Percentiles rank a stretch among this genome's conserved stretches.
These are phyloP conservation scores for Penicillium odoratum DNA, from an alignment of 495 filamentous ascomycete genomes.

Conservation along the genomic window DNA sequence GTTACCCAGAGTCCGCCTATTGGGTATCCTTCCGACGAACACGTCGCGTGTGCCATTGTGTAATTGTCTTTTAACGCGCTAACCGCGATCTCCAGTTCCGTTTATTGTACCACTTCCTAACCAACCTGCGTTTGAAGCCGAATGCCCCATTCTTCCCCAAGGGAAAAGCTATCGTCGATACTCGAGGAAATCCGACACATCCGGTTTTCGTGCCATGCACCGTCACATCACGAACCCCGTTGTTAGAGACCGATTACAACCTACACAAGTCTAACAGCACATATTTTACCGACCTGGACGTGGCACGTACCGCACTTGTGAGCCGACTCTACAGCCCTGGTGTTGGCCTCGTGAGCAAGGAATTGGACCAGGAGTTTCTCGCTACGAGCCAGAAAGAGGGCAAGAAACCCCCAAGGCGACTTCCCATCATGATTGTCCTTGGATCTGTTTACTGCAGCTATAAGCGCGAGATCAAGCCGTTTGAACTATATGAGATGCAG, in stretches of 20 bases:
- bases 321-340: slow-evolving; percentile 60
- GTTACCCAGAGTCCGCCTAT: background rate
- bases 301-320: slow-evolving; percentile 63
- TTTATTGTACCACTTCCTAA: slow-evolving; percentile 48
- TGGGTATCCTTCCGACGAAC: background rate
- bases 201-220: slow-evolving; percentile 57
- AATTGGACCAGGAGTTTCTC: slow-evolving; percentile 43
- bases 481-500: slow-evolving; percentile 66
- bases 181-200: slow-evolving; percentile 39
- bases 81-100: slow-evolving; percentile 40
- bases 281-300: slow-evolving; percentile 73
- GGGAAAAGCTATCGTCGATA: slow-evolving; percentile 29
- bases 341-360: slow-evolving; percentile 48
- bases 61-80: slow-evolving; percentile 11
- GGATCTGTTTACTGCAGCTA: slow-evolving; percentile 67
- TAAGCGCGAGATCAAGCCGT: slow-evolving; percentile 66
- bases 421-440: slow-evolving; percentile 54
- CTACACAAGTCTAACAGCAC: slow-evolving; percentile 73
- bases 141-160: slow-evolving; percentile 38
- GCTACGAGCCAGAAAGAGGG: slow-evolving; percentile 40
- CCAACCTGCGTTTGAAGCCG: slow-evolving; percentile 51
- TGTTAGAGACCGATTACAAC: slow-evolving; percentile 67
- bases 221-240: slow-evolving; percentile 51
- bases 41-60: no score
- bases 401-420: slow-evolving; percentile 42